These are phyloP conservation scores for Mrakiaceae sp. DNA, from an alignment of 1,284 basidiomycete genomes.

Conservation along the genomic window DNA sequence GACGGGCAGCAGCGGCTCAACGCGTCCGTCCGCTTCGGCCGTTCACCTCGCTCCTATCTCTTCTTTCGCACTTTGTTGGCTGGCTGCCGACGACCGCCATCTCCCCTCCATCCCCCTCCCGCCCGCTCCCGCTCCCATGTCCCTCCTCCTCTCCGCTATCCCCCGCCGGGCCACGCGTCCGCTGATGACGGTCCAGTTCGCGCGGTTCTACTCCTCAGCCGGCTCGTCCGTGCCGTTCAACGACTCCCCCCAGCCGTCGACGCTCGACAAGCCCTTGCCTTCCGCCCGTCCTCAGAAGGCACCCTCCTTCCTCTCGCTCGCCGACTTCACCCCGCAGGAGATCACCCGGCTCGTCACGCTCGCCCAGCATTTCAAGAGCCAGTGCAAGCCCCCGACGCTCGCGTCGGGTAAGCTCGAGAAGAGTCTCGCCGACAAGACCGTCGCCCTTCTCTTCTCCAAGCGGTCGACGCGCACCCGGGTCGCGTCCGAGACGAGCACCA, in stretches of 20 bases:
- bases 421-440: slow-evolving; percentile 62
- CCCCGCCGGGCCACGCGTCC: neutral
- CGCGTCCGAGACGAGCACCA: slow-evolving; percentile 68
- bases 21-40: too few species aligned
- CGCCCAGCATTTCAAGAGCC: slow-evolving; percentile 28
- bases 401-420: slow-evolving; percentile 25
- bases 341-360: slow-evolving; percentile 25
- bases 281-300: slow-evolving; percentile 12
- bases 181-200: neutral
- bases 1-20: too few species aligned
- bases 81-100: too few species aligned
- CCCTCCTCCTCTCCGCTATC: neutral
- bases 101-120: too few species aligned
- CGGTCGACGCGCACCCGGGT: slow-evolving; percentile 86
- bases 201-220: neutral
- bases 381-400: slow-evolving; percentile 22
- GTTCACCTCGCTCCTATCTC: too few species aligned
- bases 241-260: neutral
- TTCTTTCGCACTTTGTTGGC: too few species aligned
- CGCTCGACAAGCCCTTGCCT: neutral
- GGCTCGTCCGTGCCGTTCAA: neutral
- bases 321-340: slow-evolving; percentile 28
- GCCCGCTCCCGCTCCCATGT: too few species aligned
- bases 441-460: slow-evolving; percentile 87
- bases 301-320: slow-evolving; percentile 31